Evolutionary conservation across 2,329 filamentous ascomycete genomes (phyloP).

Genomic region (Botrytis elliptica): DNA sequence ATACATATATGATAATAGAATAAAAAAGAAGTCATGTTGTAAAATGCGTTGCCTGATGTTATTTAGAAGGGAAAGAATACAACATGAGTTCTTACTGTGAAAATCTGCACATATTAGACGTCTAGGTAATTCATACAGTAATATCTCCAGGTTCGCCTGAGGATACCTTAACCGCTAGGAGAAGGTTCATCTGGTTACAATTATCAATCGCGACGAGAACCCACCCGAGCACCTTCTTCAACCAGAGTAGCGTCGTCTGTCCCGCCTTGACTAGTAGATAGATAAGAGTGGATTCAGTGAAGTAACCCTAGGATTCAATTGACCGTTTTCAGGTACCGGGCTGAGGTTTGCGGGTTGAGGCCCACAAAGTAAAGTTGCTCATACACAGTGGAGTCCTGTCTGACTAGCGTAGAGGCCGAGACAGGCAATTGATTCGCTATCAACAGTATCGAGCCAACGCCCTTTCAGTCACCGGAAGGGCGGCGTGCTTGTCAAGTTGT

Average conservation of each 20-base stretch:
- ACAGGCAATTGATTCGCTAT: not conserved
- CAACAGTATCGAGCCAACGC: not conserved
- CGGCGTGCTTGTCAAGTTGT: not conserved
- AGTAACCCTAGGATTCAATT: not conserved
- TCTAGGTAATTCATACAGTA: not conserved
- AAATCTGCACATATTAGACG: not conserved
- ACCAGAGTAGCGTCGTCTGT: slow-evolving; percentile 2
- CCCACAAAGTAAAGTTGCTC: not conserved
- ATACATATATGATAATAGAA: not conserved
- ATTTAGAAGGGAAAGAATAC: not conserved
- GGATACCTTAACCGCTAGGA: not conserved
- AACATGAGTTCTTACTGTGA: not conserved
- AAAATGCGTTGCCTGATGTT: not conserved
- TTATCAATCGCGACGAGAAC: not conserved
- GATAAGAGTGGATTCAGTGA: not conserved
- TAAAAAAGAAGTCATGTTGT: not conserved
- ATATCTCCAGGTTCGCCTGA: not conserved
- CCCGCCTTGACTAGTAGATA: not conserved
- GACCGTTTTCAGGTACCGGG: not conserved
- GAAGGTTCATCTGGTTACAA: not conserved
- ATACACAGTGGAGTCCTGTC: not conserved
- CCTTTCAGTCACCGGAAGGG: not conserved
- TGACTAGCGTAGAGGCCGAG: not conserved
- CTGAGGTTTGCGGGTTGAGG: not conserved
- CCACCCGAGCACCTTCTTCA: slow-evolving; percentile 14